phyloP scores from a whole-genome alignment of 2,329 filamentous ascomycete genomes.

The Arthrobotrys iridis region DNA sequence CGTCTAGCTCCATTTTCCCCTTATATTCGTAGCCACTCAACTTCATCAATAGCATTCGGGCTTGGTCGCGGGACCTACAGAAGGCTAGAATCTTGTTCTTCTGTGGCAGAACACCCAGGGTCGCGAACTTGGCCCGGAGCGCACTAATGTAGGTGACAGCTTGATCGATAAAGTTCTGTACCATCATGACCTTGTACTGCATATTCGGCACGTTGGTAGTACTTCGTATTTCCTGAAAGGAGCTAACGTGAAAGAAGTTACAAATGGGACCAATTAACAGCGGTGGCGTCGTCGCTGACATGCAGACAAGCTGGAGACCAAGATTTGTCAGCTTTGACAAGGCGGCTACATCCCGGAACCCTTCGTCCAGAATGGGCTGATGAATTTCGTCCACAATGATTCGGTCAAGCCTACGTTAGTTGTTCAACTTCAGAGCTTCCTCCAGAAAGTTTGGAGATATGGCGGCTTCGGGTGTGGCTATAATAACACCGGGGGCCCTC shows the following conservation, averaged over 20 bases:
- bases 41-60: not conserved
- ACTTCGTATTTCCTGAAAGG: not conserved
- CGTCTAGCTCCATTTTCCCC: not conserved
- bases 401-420: not conserved
- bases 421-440: not conserved
- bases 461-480: slow-evolving; percentile 6
- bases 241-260: not conserved
- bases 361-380: slow-evolving; percentile 3
- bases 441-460: not conserved
- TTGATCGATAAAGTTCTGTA: not conserved
- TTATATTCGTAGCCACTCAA: not conserved
- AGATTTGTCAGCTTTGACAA: slow-evolving; percentile 7
- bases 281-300: not conserved
- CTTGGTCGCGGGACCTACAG: not conserved
- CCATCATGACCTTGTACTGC: not conserved
- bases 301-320: not conserved
- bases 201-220: slow-evolving; percentile 1
- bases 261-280: not conserved
- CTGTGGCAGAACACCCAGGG: not conserved
- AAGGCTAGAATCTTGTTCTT: not conserved
- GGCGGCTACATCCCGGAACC: not conserved
- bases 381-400: slow-evolving; percentile 16
- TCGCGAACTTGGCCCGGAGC: not conserved
- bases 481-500: not conserved
- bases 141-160: not conserved